Evolutionary conservation across 23 red algal species (phyloP).

Genomic region (Gracilaria domingensis): DNA sequence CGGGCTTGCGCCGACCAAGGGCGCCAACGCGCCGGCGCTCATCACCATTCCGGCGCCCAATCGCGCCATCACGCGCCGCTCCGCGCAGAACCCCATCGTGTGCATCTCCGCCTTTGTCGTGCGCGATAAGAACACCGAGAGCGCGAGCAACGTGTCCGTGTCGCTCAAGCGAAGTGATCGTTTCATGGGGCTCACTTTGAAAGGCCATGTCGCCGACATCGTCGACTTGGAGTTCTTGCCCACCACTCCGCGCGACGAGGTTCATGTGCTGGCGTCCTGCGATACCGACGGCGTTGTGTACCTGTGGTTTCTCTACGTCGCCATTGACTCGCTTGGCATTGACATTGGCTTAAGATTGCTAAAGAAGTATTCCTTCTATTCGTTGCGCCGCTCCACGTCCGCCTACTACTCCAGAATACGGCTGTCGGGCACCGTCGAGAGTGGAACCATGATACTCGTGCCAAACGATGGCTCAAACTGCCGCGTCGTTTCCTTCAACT

Average conservation of each 20-base stretch:
- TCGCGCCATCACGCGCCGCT: slow-evolving; percentile 30
- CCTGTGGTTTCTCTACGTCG: slow-evolving; percentile 76
- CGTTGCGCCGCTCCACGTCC: slow-evolving; percentile 34
- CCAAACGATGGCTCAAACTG: slow-evolving; percentile 68
- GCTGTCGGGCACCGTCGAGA: slow-evolving; percentile 35
- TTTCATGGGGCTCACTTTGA: slow-evolving; percentile 44
- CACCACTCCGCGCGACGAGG: slow-evolving; percentile 1
- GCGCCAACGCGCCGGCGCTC: slow-evolving; percentile 9
- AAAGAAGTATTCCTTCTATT: slow-evolving; percentile 73
- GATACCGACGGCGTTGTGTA: slow-evolving; percentile 72
- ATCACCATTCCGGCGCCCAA: slow-evolving; percentile 53
- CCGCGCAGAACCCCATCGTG: slow-evolving; percentile 39
- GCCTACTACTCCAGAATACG: slow-evolving; percentile 75
- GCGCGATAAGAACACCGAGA: neutral
- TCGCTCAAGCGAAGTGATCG: slow-evolving; percentile 56
- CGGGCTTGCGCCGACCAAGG: slow-evolving; percentile 2
- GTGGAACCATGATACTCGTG: slow-evolving; percentile 75
- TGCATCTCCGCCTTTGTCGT: slow-evolving; percentile 46
- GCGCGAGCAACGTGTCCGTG: slow-evolving; percentile 24
- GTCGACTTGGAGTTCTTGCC: slow-evolving; percentile 74
- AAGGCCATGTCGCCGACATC: slow-evolving; percentile 58
- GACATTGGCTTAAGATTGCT: slow-evolving; percentile 46
- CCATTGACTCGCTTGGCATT: slow-evolving; percentile 24
- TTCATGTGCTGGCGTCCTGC: slow-evolving; percentile 59
- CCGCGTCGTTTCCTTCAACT: slow-evolving; percentile 54